A percentile compares a stretch with the other conserved stretches of the same genome.
phyloP scores from a whole-genome alignment of 768 basidiomycete genomes.

The Suillus cothurnatus region DNA sequence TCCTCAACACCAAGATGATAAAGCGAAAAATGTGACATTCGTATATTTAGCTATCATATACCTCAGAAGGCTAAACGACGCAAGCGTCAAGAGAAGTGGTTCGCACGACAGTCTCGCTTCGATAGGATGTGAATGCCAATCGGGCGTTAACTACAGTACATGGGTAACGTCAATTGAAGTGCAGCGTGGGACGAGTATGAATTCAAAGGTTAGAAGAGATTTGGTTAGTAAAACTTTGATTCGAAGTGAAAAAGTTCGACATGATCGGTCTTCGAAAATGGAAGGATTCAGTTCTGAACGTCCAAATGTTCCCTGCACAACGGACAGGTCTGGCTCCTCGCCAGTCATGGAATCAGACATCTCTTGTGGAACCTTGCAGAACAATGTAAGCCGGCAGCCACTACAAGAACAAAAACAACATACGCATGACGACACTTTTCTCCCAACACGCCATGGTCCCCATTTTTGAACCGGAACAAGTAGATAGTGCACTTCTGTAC shows the following conservation, averaged over 20 bases:
- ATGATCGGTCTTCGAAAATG: conserved; percentile 4
- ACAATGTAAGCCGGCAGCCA: conserved; percentile 13
- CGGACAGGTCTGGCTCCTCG: conserved; percentile 61
- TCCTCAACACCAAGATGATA: no score
- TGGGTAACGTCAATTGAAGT: no score
- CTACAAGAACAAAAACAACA: conserved; percentile 19
- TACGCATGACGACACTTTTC: conserved; percentile 62
- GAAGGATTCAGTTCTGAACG: conserved; percentile 22
- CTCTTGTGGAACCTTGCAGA: conserved; percentile 54
- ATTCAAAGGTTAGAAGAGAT: no score
- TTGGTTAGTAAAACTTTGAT: no score
- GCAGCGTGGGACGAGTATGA: no score
- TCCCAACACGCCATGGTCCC: conserved; percentile 56
- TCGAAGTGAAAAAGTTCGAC: no score
- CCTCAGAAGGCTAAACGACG: no score
- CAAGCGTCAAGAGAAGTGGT: not conserved
- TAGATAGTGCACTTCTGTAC: conserved; percentile 80
- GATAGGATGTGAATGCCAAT: not conserved
- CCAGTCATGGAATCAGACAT: conserved; percentile 66
- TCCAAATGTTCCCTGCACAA: conserved; percentile 56
- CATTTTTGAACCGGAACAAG: conserved; percentile 65
- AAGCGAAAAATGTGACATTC: no score
- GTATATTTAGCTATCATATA: not conserved
- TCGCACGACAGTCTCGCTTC: not conserved
- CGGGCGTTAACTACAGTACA: not conserved